Conservation (phyloP, 164 flowering plant species). For the Stephania yunnanensis region DNA sequence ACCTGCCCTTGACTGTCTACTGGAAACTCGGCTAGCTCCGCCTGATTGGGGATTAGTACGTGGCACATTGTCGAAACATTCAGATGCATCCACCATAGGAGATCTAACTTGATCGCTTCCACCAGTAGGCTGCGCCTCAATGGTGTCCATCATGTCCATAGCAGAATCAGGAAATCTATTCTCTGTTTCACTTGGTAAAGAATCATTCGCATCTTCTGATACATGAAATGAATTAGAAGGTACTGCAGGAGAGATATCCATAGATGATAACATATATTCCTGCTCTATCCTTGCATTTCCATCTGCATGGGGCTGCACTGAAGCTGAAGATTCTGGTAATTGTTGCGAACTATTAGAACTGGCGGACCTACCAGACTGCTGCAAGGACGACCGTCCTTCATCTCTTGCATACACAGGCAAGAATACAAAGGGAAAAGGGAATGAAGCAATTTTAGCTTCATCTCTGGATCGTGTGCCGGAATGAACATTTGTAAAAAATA, state of each 20-base stretch:
- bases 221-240: slow-evolving; percentile 35
- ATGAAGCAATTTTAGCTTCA: slow-evolving; percentile 42
- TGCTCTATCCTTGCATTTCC: slow-evolving; percentile 50
- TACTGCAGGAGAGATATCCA: slow-evolving; percentile 27
- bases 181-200: slow-evolving; percentile 31
- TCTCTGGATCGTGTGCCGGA: slow-evolving; percentile 32
- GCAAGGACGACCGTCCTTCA: slow-evolving; percentile 35
- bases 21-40: slow-evolving; percentile 12
- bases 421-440: slow-evolving; percentile 51
- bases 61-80: slow-evolving; percentile 11
- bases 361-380: slow-evolving; percentile 26
- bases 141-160: slow-evolving; percentile 40
- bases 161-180: slow-evolving; percentile 34
- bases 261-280: slow-evolving; percentile 56
- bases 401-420: slow-evolving; percentile 59
- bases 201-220: slow-evolving; percentile 32
- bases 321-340: slow-evolving; percentile 42
- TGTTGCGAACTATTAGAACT: slow-evolving; percentile 34
- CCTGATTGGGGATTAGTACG: slow-evolving; percentile 9
- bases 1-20: slow-evolving; percentile 13
- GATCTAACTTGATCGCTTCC: slow-evolving; percentile 18
- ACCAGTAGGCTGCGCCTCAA: slow-evolving; percentile 36
- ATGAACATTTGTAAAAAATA: slow-evolving; percentile 62
- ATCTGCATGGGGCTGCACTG: slow-evolving; percentile 49
- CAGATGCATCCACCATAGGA: slow-evolving; percentile 13